Evolutionary conservation across 2,329 filamentous ascomycete genomes (phyloP).

Genomic region (Aspergillus piperis): DNA sequence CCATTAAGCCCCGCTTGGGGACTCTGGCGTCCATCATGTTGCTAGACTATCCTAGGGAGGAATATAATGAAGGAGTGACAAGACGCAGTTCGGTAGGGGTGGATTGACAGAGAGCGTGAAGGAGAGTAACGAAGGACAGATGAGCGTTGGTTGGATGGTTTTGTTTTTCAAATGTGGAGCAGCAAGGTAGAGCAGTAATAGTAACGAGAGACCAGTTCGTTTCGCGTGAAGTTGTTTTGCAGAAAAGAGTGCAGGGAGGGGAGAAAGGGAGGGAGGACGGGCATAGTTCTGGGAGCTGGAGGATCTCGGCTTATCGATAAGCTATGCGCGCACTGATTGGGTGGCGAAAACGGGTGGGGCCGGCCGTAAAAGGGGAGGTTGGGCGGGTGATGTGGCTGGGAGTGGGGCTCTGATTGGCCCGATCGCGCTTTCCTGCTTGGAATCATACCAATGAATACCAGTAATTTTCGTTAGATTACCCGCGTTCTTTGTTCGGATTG

Average conservation of each 20-base stretch:
- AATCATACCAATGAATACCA: too few species aligned
- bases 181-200: conserved; percentile 5
- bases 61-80: not conserved
- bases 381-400: conserved; percentile 18
- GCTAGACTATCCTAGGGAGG: not conserved
- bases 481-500: too few species aligned
- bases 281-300: conserved; percentile 6
- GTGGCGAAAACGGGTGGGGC: conserved; percentile 6
- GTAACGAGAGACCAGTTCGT: not conserved
- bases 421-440: too few species aligned
- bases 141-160: too few species aligned
- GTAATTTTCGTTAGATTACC: too few species aligned
- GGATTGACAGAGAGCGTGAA: not conserved
- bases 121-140: not conserved
- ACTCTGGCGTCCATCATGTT: conserved; percentile 8
- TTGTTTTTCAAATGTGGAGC: not conserved
- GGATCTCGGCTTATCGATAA: conserved; percentile 6
- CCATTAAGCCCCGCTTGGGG: conserved; percentile 8
- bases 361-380: conserved; percentile 14
- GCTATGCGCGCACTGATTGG: conserved; percentile 5
- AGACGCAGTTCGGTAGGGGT: not conserved
- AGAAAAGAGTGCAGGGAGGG: not conserved
- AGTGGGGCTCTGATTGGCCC: not conserved
- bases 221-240: not conserved
- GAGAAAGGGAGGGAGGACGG: conserved; percentile 2